Evolutionary conservation across 495 filamentous ascomycete genomes (phyloP), one percentile per base, ranked within the genome.

Genomic region (Podospora comata): DNA sequence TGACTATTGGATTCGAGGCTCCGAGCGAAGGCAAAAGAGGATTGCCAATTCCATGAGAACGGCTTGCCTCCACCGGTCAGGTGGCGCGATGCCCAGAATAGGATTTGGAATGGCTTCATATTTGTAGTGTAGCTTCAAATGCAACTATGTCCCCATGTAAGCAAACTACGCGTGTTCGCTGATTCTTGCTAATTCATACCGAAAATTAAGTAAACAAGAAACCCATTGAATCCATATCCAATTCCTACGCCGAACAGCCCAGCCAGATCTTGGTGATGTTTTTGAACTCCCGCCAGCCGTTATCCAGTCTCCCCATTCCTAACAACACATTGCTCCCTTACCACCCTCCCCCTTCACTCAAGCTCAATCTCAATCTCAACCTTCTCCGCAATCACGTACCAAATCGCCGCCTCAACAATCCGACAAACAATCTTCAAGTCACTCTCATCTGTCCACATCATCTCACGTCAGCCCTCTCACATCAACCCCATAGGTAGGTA

Each of bases 371-470:
- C 64, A 16, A 83, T 66, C n/a, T 80, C 78, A 23, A 79, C 77
- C 71, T 82, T 74, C 62, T 83, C 80, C 2, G 76, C 79, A 7
- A 68, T 72, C 5, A 79, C 79, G 65, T 81, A 93, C 83, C 87
- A 91, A 1, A 84, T 84, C 13, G 87, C 86, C 16, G 93, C 93
- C 67, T 84, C 83, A 44, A 96, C 83, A 69, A 97, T 91, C 67
- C 84, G 78, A 80, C 89, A 84, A 3, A 94, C 85, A 39, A 87
- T 83, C 32, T 83, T 81, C 16, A 95, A 76, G 74, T 97, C 91
- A 20, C 82, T 84, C 67, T 89, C 84, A 54, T 86, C 78, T 80
- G 54, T 13, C 65, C 13, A 15, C 30, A 62, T 1, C 32, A 34
- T 23, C 27, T 15, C 18, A 19, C 18, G 39, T 68, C 18, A 70